These are phyloP conservation scores for Petunia axillaris DNA, from an alignment of 257 asterid genomes.

Conservation along the genomic window DNA sequence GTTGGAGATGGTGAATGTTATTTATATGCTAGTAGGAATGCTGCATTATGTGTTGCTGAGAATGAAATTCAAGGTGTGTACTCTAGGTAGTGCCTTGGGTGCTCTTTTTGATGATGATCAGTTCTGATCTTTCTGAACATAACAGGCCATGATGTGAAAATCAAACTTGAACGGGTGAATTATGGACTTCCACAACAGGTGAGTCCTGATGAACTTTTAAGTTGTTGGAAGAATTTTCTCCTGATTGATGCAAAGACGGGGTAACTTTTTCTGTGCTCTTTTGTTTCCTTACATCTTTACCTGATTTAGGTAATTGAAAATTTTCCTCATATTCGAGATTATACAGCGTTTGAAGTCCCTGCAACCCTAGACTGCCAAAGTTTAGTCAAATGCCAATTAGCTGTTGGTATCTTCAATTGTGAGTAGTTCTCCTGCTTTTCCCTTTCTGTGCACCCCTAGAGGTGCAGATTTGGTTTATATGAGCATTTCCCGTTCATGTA, in stretches of 20 bases:
- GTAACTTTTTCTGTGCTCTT: background rate
- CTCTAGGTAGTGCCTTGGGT: conserved; percentile 15
- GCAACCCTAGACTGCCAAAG: conserved; percentile 47
- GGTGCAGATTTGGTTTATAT: background rate
- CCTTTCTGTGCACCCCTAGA: background rate
- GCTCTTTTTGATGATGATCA: background rate
- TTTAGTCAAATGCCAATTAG: conserved; percentile 74
- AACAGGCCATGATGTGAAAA: conserved; percentile 71
- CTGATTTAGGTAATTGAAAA: conserved; percentile 63
- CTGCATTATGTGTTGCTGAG: conserved; percentile 55
- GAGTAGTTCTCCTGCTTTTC: conserved; percentile 36
- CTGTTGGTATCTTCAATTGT: conserved; percentile 70
- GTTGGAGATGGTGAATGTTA: conserved; percentile 63
- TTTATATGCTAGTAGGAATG: conserved; percentile 73
- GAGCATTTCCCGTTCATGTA: background rate
- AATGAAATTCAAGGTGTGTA: conserved; percentile 65
- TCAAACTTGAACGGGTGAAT: conserved; percentile 54
- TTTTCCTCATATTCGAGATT: conserved; percentile 76
- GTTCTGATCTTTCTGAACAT: conserved; percentile 20
- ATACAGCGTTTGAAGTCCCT: conserved; percentile 65
- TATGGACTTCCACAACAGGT: conserved; percentile 68
- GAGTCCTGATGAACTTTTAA: conserved; percentile 28
- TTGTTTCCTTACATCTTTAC: conserved; percentile 24
- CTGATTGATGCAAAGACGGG: background rate
- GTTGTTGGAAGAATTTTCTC: background rate